A percentile compares a stretch with the other conserved stretches of the same genome.
phyloP scores from a whole-genome alignment of 352 stramenopile species.

The Thraustochytrium aureum region DNA sequence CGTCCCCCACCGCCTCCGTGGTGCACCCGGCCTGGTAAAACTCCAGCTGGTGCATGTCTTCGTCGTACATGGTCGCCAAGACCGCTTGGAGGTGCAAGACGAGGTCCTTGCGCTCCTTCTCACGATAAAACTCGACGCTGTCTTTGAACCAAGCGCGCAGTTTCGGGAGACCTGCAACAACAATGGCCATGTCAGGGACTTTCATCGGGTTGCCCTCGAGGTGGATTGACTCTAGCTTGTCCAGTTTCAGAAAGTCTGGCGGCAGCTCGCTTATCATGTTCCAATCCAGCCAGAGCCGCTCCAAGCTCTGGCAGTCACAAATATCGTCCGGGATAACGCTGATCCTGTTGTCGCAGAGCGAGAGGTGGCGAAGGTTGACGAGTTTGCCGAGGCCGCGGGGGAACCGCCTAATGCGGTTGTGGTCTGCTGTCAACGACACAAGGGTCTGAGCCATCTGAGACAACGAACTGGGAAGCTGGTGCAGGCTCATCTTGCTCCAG shows the following conservation, averaged over 20 bases:
- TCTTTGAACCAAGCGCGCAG: conserved; percentile 19
- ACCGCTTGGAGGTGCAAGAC: conserved; percentile 22
- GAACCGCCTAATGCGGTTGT: conserved; percentile 20
- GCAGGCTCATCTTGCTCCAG: conserved; percentile 35
- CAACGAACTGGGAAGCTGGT: conserved; percentile 29
- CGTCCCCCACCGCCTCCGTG: conserved; percentile 29
- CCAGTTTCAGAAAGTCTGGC: conserved; percentile 36
- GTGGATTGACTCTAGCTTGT: conserved; percentile 45
- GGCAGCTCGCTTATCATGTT: conserved; percentile 35
- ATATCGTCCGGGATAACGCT: conserved; percentile 54
- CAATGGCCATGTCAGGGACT: conserved; percentile 29
- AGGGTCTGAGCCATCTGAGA: not conserved
- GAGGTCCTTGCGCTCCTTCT: conserved; percentile 26
- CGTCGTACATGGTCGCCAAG: conserved; percentile 25
- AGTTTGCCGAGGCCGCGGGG: conserved; percentile 46
- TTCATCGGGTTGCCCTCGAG: conserved; percentile 51
- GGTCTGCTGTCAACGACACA: conserved; percentile 21
- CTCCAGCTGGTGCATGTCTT: conserved; percentile 2
- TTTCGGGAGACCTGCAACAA: conserved; percentile 17
- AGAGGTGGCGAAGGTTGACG: conserved; percentile 29
- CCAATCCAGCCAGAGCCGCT: conserved; percentile 49
- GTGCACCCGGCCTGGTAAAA: conserved; percentile 1
- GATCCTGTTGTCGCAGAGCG: conserved; percentile 56
- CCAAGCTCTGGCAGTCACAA: conserved; percentile 34
- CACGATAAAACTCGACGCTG: conserved; percentile 8